Base-by-base conservation (phyloP, 768 basidiomycete genomes). In the Russula vinacea region DNA sequence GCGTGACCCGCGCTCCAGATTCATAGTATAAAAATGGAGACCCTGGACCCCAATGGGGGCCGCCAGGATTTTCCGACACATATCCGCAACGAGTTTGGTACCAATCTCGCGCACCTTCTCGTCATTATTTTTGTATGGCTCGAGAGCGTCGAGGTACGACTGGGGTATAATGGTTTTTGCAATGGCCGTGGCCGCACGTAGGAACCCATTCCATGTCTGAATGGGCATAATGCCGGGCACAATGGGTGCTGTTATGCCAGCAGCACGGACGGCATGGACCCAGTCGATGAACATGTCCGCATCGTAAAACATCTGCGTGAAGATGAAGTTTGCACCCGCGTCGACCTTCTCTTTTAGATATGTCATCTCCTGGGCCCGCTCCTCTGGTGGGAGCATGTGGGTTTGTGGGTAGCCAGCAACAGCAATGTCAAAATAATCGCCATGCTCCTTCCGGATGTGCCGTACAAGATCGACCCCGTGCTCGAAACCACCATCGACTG, bases 221-320 rank as follows among this genome's bases (percentile, higher is more conserved):
- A 96, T 93, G 19, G 94, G 94, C 72, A 91, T 92, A 68, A 96
- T 88, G n/a, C 94, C 94, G 37, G 93, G 94, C 14, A 95, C 88
- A 69, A 96, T 90, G 19, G 94, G 94, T 33, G 94, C 80, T 2
- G 86, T 90, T 73, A 95, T 94, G 8, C 93, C 94, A 0, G 89
- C 91, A 13, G 80, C 89, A 62, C 94, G 85, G 37, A 93, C 85
- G 50, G 84, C 78, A 65, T 85, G 86, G 45, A 91, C 94, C 97
- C 97, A 99, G 56, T 81, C 80, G 71, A 97, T 86, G 78, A 99
- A 98, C 70, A 98, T 73, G 39, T 92, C 83, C 54, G 89, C 87
- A 70, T 97, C 95, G 77, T 95, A 97, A 78, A 98, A 98, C 92
- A 98, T 94, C 75, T 98, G 95, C 0, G 95, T 97, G 79, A 98